phyloP scores from a whole-genome alignment of 805 yeast species.

The Nakazawaea ernobii region DNA sequence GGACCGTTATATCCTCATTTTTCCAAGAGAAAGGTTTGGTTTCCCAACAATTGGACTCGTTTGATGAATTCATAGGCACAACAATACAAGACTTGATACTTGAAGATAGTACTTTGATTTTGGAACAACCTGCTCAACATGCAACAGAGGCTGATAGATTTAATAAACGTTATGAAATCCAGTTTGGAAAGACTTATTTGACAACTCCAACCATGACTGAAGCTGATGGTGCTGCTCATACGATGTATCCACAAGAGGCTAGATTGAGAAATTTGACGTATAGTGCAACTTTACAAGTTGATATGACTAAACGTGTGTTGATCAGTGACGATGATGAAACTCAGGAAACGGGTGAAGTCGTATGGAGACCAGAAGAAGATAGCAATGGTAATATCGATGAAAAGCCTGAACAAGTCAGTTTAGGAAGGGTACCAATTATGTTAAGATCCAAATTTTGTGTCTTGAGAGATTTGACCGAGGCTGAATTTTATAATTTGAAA shows the following conservation, averaged over 20 bases:
- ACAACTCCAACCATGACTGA: conserved; percentile 98
- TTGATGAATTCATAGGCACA: conserved; percentile 94
- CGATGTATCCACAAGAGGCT: conserved; percentile 97
- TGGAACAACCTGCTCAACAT: conserved; percentile 98
- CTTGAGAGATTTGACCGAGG: conserved; percentile 82
- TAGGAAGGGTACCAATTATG: conserved; percentile 98
- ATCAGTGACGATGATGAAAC: conserved; percentile 73
- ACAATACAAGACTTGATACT: conserved; percentile 95
- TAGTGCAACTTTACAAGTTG: conserved; percentile 93
- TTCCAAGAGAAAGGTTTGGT: conserved; percentile 96
- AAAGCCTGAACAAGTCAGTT: conserved; percentile 65
- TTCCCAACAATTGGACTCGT: conserved; percentile 96
- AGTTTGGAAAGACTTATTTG: conserved; percentile 95
- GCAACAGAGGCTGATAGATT: conserved; percentile 85
- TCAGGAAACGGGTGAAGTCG: conserved; percentile 32
- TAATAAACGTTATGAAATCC: conserved; percentile 89
- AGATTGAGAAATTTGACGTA: conserved; percentile 93
- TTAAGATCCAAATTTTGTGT: conserved; percentile 93
- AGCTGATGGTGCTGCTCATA: conserved; percentile 99
- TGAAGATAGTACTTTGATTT: conserved; percentile 89
- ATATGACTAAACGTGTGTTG: conserved; percentile 86
- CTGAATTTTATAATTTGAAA: conserved; percentile 89
- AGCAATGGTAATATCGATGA: conserved; percentile 63
- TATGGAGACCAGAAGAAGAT: conserved; percentile 10
- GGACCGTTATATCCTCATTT: conserved; percentile 96